phyloP scores from a whole-genome alignment of 371 early-diverging fungal genomes.

The Mucor mucedo region DNA sequence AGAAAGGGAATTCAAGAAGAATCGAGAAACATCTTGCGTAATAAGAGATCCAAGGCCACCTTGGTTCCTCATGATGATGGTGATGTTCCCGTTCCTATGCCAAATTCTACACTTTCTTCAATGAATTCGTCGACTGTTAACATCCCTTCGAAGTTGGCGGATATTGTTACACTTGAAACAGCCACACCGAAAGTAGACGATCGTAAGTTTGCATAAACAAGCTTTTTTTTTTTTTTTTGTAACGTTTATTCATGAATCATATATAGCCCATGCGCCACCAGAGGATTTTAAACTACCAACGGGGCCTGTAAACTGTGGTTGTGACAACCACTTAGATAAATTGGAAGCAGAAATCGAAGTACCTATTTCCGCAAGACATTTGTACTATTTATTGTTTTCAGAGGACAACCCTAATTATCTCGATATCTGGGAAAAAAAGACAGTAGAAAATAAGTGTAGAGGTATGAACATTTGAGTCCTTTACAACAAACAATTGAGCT shows the following conservation, averaged over 20 bases:
- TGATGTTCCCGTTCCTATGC: not conserved
- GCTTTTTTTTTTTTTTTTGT: not conserved
- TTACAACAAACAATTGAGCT: not conserved
- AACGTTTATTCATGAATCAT: not conserved
- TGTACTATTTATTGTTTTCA: constrained; percentile 66
- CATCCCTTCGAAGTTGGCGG: constrained; percentile 11
- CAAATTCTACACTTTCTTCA: constrained; percentile 5
- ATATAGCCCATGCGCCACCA: constrained; percentile 39
- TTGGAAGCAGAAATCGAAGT: constrained; percentile 61
- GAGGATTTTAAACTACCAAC: constrained; percentile 52
- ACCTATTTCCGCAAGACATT: constrained; percentile 62
- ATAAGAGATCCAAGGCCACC: constrained; percentile 18
- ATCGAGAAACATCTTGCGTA: constrained; percentile 13
- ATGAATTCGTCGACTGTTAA: constrained; percentile 7
- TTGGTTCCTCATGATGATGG: not conserved
- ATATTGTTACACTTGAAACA: constrained; percentile 6
- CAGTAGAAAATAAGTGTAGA: constrained; percentile 47
- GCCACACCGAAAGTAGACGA: not conserved
- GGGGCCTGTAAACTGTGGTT: constrained; percentile 61
- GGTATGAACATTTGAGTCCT: constrained; percentile 22
- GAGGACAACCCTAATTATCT: constrained; percentile 28
- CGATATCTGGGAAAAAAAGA: constrained; percentile 56
- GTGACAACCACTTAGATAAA: constrained; percentile 72
- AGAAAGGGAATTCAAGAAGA: constrained; percentile 29
- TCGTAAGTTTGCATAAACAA: constrained; percentile 7